Evolutionary conservation across 306 rosid genomes (phyloP), one percentile per base, ranked within the genome.

Genomic region (Prunus padus): DNA sequence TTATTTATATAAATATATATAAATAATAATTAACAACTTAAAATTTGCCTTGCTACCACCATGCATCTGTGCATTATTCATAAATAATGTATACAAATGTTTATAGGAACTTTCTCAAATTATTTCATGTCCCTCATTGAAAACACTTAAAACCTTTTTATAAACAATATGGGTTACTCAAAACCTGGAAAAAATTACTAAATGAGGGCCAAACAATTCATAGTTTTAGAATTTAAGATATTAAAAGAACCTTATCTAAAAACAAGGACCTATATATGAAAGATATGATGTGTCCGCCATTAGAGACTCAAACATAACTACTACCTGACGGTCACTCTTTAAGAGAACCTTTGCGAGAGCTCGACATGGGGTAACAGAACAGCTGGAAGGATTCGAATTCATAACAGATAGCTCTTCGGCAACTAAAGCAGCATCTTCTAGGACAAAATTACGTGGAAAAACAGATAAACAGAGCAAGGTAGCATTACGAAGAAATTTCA

Each of bases 321-420:
- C 40, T 87, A 94, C 98, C 95, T 90, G 93, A 28, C 98, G 83
- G 80, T 94, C 98, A 85, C 80, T 82, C 86, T 94, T 94, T 65
- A 94, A 82, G 68, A 94, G 95, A 75, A 72, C 77, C 86, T 90
- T 94, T 40, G 98, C 97, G 65, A 94, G 86, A 75, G 90, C 81
- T 72, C 89, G 92, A 76, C 96, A 92, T 12, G 97, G 97, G 30
- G 97, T 92, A 82, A 74, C 92, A 76, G 83, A 52, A 74, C 71
- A 65, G 83, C 73, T 78, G 63, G 77, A 79, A 84, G 95, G 80
- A 72, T 87, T 86, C 79, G 80, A 77, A 81, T 87, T 84, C 61
- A 77, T 80, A 81, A 71, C 86, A 81, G 75, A 87, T 72, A 92
- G 84, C 87, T 95, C 97, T 85, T 95, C 96, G 56, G 93, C 88